phyloP scores from a whole-genome alignment of 2,329 filamentous ascomycete genomes.

The Talaromyces sp. region DNA sequence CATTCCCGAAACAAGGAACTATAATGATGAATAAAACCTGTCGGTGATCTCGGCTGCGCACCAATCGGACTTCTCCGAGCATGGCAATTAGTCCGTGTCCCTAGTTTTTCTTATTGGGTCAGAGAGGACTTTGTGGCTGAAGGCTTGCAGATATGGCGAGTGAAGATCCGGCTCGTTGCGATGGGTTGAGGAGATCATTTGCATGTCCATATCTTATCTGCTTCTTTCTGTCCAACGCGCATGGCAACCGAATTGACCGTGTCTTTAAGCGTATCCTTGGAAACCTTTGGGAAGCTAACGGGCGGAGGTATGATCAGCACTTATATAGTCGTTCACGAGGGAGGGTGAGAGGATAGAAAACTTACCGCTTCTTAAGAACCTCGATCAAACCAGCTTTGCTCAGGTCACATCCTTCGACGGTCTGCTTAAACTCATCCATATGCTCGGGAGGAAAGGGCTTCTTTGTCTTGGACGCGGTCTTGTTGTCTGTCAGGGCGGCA shows the following conservation, averaged over 20 bases:
- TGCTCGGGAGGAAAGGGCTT: constrained; percentile 56
- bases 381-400: constrained; percentile 73
- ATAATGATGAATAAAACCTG: constrained; percentile 1
- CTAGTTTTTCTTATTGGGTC: background rate
- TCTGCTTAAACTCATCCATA: constrained; percentile 64
- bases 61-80: background rate
- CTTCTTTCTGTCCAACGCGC: constrained; percentile 58
- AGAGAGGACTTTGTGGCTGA: background rate
- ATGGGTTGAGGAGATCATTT: constrained; percentile 28
- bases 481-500: background rate
- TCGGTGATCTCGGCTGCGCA: background rate
- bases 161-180: background rate
- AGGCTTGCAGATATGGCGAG: background rate
- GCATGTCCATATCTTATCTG: constrained; percentile 62
- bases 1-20: constrained; percentile 14
- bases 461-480: constrained; percentile 28
- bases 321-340: background rate
- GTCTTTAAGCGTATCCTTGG: constrained; percentile 66
- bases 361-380: constrained; percentile 65
- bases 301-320: constrained; percentile 14
- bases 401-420: constrained; percentile 66
- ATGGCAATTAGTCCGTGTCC: background rate
- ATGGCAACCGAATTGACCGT: constrained; percentile 65
- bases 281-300: constrained; percentile 62
- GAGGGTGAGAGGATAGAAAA: background rate